A percentile compares a stretch with the other conserved stretches of the same genome.
phyloP scores from a whole-genome alignment of 176 grass and related monocot species.

The Lolium multiflorum region DNA sequence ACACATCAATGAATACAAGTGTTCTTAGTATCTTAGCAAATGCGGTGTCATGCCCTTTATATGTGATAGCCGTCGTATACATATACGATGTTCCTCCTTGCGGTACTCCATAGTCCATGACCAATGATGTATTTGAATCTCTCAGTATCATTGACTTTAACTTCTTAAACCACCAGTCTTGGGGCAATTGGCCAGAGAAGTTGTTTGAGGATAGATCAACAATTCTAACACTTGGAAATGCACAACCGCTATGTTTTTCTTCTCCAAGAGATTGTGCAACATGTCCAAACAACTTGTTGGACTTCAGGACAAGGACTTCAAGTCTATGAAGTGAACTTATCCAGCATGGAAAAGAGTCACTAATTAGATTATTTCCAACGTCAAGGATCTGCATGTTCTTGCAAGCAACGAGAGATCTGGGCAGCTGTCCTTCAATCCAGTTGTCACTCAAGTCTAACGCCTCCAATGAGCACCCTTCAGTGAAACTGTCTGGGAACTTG shows the following conservation, averaged over 20 bases:
- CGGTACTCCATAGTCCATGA: too few relatives aligned
- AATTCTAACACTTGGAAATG: background rate
- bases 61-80: conserved; percentile 1
- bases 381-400: conserved; percentile 5
- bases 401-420: background rate
- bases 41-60: background rate
- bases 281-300: conserved; percentile 12
- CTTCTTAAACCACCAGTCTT: background rate
- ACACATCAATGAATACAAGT: conserved; percentile 23
- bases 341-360: conserved; percentile 47
- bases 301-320: conserved; percentile 28
- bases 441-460: conserved; percentile 34
- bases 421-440: background rate
- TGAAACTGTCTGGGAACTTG: too few relatives aligned
- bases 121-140: too few relatives aligned
- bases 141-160: conserved; percentile 3
- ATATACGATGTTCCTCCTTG: too few relatives aligned
- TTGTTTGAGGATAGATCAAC: conserved; percentile 48
- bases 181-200: conserved; percentile 39
- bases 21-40: background rate
- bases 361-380: conserved; percentile 23
- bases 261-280: background rate
- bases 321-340: conserved; percentile 1
- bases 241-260: background rate
- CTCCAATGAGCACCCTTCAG: background rate